A percentile compares a stretch with the other conserved stretches of the same genome.
These are phyloP conservation scores for Didymella exigua DNA, from an alignment of 2,329 filamentous ascomycete genomes.

Conservation along the genomic window DNA sequence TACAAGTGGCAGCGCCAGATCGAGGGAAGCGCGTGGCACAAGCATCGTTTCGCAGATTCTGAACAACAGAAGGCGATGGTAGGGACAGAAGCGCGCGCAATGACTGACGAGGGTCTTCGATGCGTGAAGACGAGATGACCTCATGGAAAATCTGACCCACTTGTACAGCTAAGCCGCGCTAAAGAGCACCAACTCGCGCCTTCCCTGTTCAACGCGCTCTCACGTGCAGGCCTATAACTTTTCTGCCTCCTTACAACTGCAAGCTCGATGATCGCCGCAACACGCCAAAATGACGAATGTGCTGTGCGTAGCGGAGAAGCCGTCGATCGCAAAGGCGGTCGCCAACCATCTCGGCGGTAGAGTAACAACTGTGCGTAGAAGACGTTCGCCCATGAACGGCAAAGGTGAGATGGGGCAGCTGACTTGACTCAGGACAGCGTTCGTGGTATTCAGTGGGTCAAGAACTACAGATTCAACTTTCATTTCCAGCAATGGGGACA, in stretches of 20 bases:
- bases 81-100: background rate
- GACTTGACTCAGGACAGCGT: slow-evolving; percentile 13
- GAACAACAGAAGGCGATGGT: background rate
- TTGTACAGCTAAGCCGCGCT: slow-evolving; percentile 13
- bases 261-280: slow-evolving; percentile 13
- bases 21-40: slow-evolving; percentile 30
- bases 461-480: slow-evolving; percentile 93
- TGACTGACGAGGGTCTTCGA: background rate
- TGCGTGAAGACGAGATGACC: slow-evolving; percentile 26
- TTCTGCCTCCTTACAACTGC: slow-evolving; percentile 1
- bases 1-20: slow-evolving; percentile 69
- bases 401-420: slow-evolving; percentile 7
- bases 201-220: slow-evolving; percentile 38
- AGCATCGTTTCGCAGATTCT: slow-evolving; percentile 52
- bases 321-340: slow-evolving; percentile 93
- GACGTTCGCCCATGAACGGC: background rate
- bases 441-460: slow-evolving; percentile 68
- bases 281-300: slow-evolving; percentile 54
- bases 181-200: slow-evolving; percentile 23
- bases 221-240: slow-evolving; percentile 36
- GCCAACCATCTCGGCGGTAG: slow-evolving; percentile 87
- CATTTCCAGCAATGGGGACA: slow-evolving; percentile 84
- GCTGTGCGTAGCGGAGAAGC: slow-evolving; percentile 83
- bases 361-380: slow-evolving; percentile 64
- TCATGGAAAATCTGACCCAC: slow-evolving; percentile 20